Percentiles rank a stretch among this genome's conserved stretches.
These are phyloP conservation scores for Solanum piurae DNA, from an alignment of 257 asterid species.

Conservation along the genomic window DNA sequence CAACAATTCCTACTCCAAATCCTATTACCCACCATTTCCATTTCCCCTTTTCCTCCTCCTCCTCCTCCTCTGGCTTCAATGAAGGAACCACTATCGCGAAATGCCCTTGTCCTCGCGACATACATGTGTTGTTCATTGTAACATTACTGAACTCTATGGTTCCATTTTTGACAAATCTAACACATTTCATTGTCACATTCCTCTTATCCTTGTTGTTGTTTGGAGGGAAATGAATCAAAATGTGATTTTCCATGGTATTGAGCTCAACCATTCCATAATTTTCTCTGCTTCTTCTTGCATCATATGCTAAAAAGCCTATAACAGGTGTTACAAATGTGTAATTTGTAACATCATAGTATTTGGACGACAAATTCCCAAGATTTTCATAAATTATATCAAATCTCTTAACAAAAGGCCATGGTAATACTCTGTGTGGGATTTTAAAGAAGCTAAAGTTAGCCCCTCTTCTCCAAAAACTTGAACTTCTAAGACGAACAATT, in stretches of 20 bases:
- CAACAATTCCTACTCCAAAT: constrained; percentile 38
- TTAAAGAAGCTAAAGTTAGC: constrained; percentile 23
- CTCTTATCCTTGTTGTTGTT: neutral
- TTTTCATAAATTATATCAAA: constrained; percentile 47
- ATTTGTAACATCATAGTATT: constrained; percentile 45
- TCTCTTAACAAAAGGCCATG: constrained; percentile 51
- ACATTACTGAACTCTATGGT: constrained; percentile 39
- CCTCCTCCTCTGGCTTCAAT: neutral
- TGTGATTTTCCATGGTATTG: constrained; percentile 11
- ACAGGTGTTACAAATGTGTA: constrained; percentile 57
- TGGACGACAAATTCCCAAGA: constrained; percentile 56
- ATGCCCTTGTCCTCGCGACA: constrained; percentile 42
- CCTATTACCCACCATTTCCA: constrained; percentile 61
- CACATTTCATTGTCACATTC: constrained; percentile 27
- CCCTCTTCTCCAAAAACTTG: constrained; percentile 41
- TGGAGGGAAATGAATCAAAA: constrained; percentile 33
- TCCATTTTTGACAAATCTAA: constrained; percentile 36
- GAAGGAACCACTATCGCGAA: constrained; percentile 50
- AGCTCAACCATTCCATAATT: constrained; percentile 23
- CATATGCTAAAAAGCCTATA: constrained; percentile 49
- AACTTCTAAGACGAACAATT: constrained; percentile 36
- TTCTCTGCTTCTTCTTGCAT: constrained; percentile 16
- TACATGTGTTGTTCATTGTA: constrained; percentile 23
- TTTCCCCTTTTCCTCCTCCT: neutral
- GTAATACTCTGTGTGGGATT: constrained; percentile 34